These are phyloP conservation scores for Agrocybe pediades DNA, from an alignment of 768 basidiomycete species.

Conservation along the genomic window DNA sequence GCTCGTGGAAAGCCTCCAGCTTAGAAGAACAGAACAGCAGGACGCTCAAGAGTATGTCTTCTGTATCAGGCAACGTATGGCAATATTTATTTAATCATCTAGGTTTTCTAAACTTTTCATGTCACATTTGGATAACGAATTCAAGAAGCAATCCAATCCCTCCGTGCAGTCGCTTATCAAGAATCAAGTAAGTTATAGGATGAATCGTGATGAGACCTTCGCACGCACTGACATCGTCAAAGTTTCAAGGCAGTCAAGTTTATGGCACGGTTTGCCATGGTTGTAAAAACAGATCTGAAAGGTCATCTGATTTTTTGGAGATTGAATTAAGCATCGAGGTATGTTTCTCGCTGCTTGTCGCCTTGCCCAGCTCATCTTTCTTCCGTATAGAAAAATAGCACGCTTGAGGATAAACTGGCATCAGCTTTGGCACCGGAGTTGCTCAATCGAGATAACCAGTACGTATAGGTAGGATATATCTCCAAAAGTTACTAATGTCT, in stretches of 20 bases:
- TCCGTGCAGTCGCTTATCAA: constrained; percentile 68
- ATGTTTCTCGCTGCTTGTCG: constrained; percentile 6
- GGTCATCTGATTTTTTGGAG: constrained; percentile 76
- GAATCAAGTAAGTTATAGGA: constrained; percentile 57
- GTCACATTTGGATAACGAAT: constrained; percentile 84
- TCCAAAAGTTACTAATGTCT: neutral
- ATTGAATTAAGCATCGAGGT: constrained; percentile 87
- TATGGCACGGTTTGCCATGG: constrained; percentile 79
- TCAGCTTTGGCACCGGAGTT: constrained; percentile 67
- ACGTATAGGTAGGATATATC: neutral
- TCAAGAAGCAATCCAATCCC: constrained; percentile 74
- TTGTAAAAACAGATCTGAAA: constrained; percentile 72
- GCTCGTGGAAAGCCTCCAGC: constrained; percentile 81
- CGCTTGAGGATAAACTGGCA: constrained; percentile 73
- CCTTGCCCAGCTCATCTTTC: neutral
- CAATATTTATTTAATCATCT: neutral
- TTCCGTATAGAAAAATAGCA: constrained; percentile 69
- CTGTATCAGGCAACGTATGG: neutral
- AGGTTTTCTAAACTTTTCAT: constrained; percentile 97
- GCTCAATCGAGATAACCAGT: constrained; percentile 86
- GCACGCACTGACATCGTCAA: neutral
- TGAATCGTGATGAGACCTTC: neutral
- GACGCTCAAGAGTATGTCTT: constrained; percentile 89
- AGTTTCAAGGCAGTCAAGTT: constrained; percentile 88
- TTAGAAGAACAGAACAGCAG: constrained; percentile 87